Evolutionary conservation across 345 rosid genomes (phyloP).

Genomic region (Atalantia buxifolia): DNA sequence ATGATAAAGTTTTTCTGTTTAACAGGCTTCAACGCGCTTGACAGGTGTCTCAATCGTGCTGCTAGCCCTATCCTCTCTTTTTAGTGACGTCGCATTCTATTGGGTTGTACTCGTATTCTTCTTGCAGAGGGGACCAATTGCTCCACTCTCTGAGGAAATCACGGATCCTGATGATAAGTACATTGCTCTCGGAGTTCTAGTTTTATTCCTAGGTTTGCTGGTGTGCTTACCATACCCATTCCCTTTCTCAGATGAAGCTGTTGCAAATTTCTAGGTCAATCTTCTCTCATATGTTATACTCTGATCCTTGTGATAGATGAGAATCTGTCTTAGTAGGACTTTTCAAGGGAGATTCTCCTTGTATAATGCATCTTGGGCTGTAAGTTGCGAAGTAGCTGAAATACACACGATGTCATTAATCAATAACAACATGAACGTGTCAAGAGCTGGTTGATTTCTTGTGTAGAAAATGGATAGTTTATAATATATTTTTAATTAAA

Average conservation of each 20-base stretch:
- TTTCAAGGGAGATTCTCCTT: neutral
- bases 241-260: conserved; percentile 54
- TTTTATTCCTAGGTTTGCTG: conserved; percentile 67
- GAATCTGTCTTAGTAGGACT: neutral
- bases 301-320: neutral
- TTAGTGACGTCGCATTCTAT: conserved; percentile 84
- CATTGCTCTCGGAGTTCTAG: conserved; percentile 60
- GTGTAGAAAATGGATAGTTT: neutral
- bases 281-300: neutral
- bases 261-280: conserved; percentile 35
- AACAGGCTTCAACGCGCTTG: conserved; percentile 72
- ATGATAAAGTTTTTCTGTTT: conserved; percentile 8
- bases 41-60: conserved; percentile 61
- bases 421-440: neutral
- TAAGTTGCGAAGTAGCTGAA: conserved; percentile 5
- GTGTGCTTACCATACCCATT: conserved; percentile 86
- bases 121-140: conserved; percentile 83
- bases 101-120: conserved; percentile 88
- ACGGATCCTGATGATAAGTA: conserved; percentile 61
- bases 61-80: conserved; percentile 72
- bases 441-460: neutral
- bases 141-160: conserved; percentile 79
- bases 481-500: too few relatives aligned
- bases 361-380: neutral
- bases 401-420: neutral